These are phyloP conservation scores for Teunomyces cretensis DNA, from an alignment of 805 yeast species.

Conservation along the genomic window DNA sequence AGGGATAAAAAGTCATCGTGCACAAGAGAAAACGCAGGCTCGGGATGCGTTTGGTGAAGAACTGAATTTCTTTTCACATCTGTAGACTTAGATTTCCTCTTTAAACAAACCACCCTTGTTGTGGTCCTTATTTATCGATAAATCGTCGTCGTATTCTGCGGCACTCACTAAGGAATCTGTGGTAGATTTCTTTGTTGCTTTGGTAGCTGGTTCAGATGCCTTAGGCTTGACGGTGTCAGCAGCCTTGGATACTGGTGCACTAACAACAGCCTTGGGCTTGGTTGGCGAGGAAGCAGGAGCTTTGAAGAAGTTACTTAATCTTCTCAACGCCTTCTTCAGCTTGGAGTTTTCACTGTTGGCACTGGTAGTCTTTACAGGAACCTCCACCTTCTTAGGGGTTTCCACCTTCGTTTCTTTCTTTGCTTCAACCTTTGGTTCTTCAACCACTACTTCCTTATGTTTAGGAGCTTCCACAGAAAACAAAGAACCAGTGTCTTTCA, in stretches of 20 bases:
- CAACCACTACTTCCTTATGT: slow-evolving; percentile 11
- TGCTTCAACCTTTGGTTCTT: slow-evolving; percentile 11
- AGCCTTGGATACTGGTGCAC: slow-evolving; percentile 4
- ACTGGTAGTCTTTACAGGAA: slow-evolving; percentile 4
- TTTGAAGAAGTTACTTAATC: slow-evolving; percentile 20
- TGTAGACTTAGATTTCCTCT: slow-evolving; percentile 34
- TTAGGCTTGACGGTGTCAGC: background rate
- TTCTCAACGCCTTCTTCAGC: slow-evolving; percentile 14
- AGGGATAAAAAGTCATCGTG: background rate
- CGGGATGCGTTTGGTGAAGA: background rate
- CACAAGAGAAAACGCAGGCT: background rate
- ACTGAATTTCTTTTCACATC: slow-evolving; percentile 2
- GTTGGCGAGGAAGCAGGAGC: slow-evolving; percentile 7
- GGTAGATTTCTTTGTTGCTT: slow-evolving; percentile 3
- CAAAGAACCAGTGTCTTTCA: slow-evolving; percentile 39
- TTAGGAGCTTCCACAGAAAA: slow-evolving; percentile 30
- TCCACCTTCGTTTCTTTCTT: slow-evolving; percentile 7
- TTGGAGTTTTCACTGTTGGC: slow-evolving; percentile 9
- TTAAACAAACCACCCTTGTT: slow-evolving; percentile 40
- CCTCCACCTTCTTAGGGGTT: slow-evolving; percentile 7
- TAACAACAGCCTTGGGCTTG: slow-evolving; percentile 3
- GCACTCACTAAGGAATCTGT: slow-evolving; percentile 8
- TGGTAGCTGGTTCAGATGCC: background rate
- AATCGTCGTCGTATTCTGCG: slow-evolving; percentile 27
- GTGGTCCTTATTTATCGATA: slow-evolving; percentile 25